Evolutionary conservation across 352 stramenopile genomes (phyloP).

Genomic region (Globisporangium rhizosaccharum): DNA sequence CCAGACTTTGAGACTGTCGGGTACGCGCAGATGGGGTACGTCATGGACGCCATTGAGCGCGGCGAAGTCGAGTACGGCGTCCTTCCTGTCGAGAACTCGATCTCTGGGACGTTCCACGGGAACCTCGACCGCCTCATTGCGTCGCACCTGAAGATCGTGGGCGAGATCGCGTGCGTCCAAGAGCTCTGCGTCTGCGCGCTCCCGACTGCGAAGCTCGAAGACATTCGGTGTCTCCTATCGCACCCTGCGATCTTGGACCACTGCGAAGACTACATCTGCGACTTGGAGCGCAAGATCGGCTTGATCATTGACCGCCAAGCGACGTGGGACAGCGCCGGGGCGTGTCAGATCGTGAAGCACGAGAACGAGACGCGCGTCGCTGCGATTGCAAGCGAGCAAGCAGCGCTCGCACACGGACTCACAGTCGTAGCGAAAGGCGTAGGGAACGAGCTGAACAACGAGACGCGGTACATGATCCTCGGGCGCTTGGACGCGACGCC

Average conservation of each 20-base stretch:
- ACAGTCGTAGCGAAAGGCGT: conserved; percentile 50
- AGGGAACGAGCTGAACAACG: conserved; percentile 61
- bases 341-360: conserved; percentile 61
- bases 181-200: conserved; percentile 58
- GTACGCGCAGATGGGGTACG: conserved; percentile 45
- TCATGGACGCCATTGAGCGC: conserved; percentile 54
- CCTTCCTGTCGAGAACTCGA: conserved; percentile 66
- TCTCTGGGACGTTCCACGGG: conserved; percentile 69
- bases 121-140: conserved; percentile 61
- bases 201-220: conserved; percentile 27
- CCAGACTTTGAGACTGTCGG: conserved; percentile 56
- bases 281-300: conserved; percentile 46
- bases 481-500: conserved; percentile 38
- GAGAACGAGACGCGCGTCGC: conserved; percentile 39
- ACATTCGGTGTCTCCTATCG: conserved; percentile 52
- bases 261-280: conserved; percentile 59
- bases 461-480: conserved; percentile 72
- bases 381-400: conserved; percentile 63
- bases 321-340: conserved; percentile 59
- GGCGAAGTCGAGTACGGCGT: conserved; percentile 56
- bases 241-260: conserved; percentile 63
- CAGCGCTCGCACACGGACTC: conserved; percentile 44
- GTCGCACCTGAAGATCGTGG: conserved; percentile 64
- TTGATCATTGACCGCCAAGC: conserved; percentile 57
- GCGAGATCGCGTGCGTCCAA: conserved; percentile 61